Conservation (phyloP, 2,329 filamentous ascomycete species). For the Aspergillus hiratsukae region DNA sequence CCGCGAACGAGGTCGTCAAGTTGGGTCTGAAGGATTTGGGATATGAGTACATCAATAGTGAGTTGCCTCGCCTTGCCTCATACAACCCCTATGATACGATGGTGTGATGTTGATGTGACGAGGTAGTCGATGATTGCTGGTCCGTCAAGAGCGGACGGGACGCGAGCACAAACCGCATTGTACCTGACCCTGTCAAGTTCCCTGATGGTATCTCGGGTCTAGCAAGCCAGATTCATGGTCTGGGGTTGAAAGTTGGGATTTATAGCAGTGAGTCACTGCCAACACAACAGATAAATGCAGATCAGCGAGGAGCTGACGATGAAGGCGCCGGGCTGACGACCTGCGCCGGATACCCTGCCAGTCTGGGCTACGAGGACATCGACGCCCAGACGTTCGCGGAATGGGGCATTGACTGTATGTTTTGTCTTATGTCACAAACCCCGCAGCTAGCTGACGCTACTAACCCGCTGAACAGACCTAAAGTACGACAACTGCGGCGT, state of each 20-base stretch:
- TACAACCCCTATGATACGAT: too few relatives aligned
- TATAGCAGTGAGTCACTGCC: constrained; percentile 46
- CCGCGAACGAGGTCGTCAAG: constrained; percentile 43
- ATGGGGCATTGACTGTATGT: constrained; percentile 54
- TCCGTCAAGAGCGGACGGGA: constrained; percentile 43
- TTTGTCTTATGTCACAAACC: neutral
- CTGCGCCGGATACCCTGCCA: constrained; percentile 56
- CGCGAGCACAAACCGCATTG: constrained; percentile 40
- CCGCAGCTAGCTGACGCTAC: neutral
- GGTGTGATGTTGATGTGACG: neutral
- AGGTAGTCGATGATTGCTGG: constrained; percentile 59
- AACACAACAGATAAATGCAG: too few relatives aligned
- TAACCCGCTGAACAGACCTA: constrained; percentile 35
- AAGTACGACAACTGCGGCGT: constrained; percentile 57
- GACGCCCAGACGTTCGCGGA: constrained; percentile 56
- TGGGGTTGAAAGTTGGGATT: constrained; percentile 60
- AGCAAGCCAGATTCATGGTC: constrained; percentile 50
- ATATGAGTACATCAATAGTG: constrained; percentile 46
- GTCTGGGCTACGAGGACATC: constrained; percentile 52
- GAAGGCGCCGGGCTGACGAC: constrained; percentile 38
- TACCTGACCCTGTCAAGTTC: constrained; percentile 50
- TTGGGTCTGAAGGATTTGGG: constrained; percentile 46
- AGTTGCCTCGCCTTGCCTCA: constrained; percentile 3
- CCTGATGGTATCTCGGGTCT: constrained; percentile 55
- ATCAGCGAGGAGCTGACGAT: neutral